Percentiles rank a stretch among this genome's conserved stretches.
phyloP scores from a whole-genome alignment of 2,329 filamentous ascomycete species.

The Onygenales sp. region DNA sequence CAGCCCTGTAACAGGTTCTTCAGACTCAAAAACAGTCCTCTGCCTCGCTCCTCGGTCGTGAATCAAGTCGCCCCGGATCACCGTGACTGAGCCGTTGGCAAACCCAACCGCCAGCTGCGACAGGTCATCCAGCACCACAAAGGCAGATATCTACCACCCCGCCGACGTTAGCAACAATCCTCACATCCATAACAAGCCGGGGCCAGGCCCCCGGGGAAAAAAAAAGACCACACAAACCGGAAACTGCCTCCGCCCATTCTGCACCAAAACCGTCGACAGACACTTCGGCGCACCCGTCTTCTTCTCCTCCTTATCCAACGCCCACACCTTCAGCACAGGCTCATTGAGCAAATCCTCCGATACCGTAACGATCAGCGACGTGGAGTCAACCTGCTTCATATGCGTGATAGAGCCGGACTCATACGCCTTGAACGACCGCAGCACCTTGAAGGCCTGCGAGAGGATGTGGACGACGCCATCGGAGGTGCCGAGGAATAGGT shows the following conservation, averaged over 20 bases:
- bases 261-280: conserved; percentile 72
- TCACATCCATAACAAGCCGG: not conserved
- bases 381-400: conserved; percentile 85
- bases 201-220: not conserved
- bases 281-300: conserved; percentile 86
- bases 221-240: conserved; percentile 47
- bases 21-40: conserved; percentile 88
- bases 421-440: conserved; percentile 79
- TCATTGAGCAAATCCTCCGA: conserved; percentile 80
- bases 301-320: conserved; percentile 84
- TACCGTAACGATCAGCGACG: conserved; percentile 69
- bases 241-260: conserved; percentile 86
- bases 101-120: conserved; percentile 93
- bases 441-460: conserved; percentile 75
- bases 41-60: conserved; percentile 93
- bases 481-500: conserved; percentile 76
- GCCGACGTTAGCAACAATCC: not conserved
- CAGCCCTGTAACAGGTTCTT: conserved; percentile 90
- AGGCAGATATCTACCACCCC: conserved; percentile 57
- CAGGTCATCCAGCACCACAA: conserved; percentile 77
- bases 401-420: conserved; percentile 69
- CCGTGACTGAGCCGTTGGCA: conserved; percentile 85
- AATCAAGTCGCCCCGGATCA: conserved; percentile 87
- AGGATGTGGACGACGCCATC: conserved; percentile 84
- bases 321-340: conserved; percentile 94